Evolutionary conservation across 1,139 yeast genomes (phyloP).

Genomic region (Candida sp.): DNA sequence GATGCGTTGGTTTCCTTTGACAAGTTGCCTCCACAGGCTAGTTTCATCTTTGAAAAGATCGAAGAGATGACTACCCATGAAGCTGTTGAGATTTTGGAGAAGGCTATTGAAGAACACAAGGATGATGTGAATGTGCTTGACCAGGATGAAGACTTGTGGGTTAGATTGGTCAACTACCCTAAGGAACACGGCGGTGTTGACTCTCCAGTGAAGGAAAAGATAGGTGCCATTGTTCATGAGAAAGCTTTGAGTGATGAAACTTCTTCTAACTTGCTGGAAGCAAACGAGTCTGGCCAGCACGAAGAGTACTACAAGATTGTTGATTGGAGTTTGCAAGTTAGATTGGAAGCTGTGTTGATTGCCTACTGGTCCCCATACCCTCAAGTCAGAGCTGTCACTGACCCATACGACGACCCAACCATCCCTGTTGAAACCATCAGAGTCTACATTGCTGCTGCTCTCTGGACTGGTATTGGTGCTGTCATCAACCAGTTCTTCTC

Average conservation of each 20-base stretch:
- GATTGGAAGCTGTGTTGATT: constrained; percentile 45
- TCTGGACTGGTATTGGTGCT: constrained; percentile 50
- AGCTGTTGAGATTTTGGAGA: constrained; percentile 22
- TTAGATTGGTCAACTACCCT: background rate
- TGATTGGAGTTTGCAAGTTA: constrained; percentile 41
- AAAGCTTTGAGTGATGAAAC: too few species aligned
- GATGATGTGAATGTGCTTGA: constrained; percentile 20
- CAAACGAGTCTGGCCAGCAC: too few species aligned
- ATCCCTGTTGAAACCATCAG: constrained; percentile 46
- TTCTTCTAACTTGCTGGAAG: too few species aligned
- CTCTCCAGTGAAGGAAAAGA: too few species aligned
- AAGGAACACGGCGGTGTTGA: too few species aligned
- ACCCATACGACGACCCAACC: constrained; percentile 45
- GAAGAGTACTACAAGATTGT: constrained; percentile 15
- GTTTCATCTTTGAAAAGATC: constrained; percentile 34
- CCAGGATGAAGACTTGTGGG: background rate
- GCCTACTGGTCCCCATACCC: constrained; percentile 52
- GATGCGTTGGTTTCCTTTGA: constrained; percentile 29
- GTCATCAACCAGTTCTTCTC: constrained; percentile 48
- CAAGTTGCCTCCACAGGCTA: constrained; percentile 28
- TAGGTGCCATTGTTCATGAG: too few species aligned
- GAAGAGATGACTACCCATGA: constrained; percentile 24
- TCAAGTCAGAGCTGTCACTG: constrained; percentile 49
- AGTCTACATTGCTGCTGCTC: constrained; percentile 41
- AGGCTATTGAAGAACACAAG: constrained; percentile 20